Evolutionary conservation across 192 early-diverging fungal genomes (phyloP).

Genomic region (Podila minutissima): DNA sequence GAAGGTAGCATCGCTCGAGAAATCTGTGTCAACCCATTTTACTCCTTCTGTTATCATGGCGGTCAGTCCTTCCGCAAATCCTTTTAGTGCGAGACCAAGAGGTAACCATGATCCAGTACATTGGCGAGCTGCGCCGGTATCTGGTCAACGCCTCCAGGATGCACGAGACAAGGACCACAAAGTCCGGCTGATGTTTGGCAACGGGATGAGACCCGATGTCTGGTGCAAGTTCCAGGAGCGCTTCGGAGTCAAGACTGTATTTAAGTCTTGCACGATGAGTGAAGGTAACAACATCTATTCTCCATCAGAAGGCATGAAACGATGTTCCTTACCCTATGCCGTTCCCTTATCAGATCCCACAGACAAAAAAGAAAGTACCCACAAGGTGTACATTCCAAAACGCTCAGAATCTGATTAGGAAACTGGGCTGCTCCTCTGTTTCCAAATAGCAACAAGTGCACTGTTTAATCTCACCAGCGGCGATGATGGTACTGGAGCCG

Average conservation of each 20-base stretch:
- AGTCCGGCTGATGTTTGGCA: conserved; percentile 68
- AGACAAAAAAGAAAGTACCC: too few relatives aligned
- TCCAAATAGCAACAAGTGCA: conserved; percentile 16
- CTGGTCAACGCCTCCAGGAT: conserved; percentile 59
- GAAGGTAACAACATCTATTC: conserved; percentile 57
- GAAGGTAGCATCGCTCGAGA: conserved; percentile 45
- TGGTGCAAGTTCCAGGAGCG: conserved; percentile 70
- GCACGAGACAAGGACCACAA: conserved; percentile 63
- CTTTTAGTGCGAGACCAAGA: background rate
- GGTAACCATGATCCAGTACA: conserved; percentile 54
- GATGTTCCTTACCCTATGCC: too few relatives aligned
- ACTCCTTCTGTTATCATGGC: too few relatives aligned
- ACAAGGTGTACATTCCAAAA: too few relatives aligned
- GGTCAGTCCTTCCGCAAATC: background rate
- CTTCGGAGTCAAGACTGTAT: conserved; percentile 64
- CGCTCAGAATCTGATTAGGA: background rate
- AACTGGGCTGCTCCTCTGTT: background rate
- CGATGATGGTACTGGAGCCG: conserved; percentile 68
- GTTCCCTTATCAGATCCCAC: too few relatives aligned
- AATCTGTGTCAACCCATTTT: too few relatives aligned
- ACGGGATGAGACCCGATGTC: conserved; percentile 75
- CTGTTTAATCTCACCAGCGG: conserved; percentile 58
- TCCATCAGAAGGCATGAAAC: background rate
- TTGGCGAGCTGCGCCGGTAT: conserved; percentile 77
- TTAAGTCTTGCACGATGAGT: conserved; percentile 73